A percentile compares a stretch with the other conserved stretches of the same genome.
phyloP scores from a whole-genome alignment of 257 asterid genomes.

The Solanum medicagineum region DNA sequence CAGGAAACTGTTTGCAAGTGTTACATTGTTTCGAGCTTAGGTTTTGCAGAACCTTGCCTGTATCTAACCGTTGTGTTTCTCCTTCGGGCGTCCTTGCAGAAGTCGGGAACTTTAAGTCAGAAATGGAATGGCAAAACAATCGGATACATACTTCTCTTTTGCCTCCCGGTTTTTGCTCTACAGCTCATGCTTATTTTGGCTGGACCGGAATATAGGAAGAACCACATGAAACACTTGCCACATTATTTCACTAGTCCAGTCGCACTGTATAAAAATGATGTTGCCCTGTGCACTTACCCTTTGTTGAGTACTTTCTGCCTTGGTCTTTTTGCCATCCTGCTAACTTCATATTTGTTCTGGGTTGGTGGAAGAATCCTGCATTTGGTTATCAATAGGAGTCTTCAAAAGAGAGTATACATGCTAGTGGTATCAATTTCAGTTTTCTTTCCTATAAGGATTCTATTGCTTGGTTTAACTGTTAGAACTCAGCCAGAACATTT shows the following conservation, averaged over 20 bases:
- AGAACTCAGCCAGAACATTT: conserved; percentile 34
- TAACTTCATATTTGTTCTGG: conserved; percentile 48
- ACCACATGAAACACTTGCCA: conserved; percentile 32
- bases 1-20: conserved; percentile 71
- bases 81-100: conserved; percentile 67
- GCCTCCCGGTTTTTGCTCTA: conserved; percentile 52
- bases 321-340: conserved; percentile 51
- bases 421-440: conserved; percentile 42
- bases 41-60: conserved; percentile 78
- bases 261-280: conserved; percentile 3
- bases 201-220: conserved; percentile 34
- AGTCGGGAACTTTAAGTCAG: conserved; percentile 37
- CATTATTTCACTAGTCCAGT: conserved; percentile 52
- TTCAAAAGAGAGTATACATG: conserved; percentile 68
- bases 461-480: conserved; percentile 65
- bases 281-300: conserved; percentile 70
- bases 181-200: conserved; percentile 52
- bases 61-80: conserved; percentile 64
- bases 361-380: conserved; percentile 57
- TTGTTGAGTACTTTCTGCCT: conserved; percentile 53
- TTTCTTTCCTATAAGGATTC: conserved; percentile 53
- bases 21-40: conserved; percentile 72
- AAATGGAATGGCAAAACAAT: conserved; percentile 65
- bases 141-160: conserved; percentile 44
- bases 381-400: conserved; percentile 66